Evolutionary conservation across 441 rosid species (phyloP).

Genomic region (Rhodomyrtus psidioides): DNA sequence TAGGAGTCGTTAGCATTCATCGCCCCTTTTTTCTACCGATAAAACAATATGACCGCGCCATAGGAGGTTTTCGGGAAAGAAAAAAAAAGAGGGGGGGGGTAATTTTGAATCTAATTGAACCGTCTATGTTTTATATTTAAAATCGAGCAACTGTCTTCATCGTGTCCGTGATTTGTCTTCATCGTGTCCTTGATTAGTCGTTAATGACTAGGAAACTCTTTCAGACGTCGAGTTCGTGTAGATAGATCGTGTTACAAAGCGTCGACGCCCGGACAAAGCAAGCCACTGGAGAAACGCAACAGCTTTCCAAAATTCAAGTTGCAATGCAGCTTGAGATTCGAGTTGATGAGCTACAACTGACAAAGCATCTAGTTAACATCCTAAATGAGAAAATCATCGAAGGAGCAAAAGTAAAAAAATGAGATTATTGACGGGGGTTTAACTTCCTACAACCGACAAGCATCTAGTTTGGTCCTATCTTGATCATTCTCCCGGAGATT

Average conservation of each 20-base stretch:
- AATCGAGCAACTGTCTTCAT: too few species aligned
- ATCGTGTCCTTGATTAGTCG: background rate
- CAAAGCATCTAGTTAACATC: background rate
- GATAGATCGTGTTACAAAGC: background rate
- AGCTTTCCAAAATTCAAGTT: background rate
- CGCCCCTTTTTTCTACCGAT: background rate
- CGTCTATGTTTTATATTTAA: too few species aligned
- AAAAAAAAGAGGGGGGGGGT: too few species aligned
- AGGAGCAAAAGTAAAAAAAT: background rate
- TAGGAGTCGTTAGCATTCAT: background rate
- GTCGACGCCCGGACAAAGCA: background rate
- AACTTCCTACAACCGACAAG: too few species aligned
- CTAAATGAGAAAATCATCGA: background rate
- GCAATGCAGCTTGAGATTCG: background rate
- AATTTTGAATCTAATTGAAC: too few species aligned
- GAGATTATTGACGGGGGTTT: background rate
- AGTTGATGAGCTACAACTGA: background rate
- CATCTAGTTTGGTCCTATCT: background rate
- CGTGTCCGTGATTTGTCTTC: background rate
- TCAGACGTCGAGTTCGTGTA: background rate
- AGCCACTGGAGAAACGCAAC: background rate
- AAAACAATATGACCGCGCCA: background rate
- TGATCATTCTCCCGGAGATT: background rate
- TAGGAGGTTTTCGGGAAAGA: background rate
- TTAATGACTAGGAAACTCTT: background rate